Conservation (phyloP, 2,329 filamentous ascomycete species). For the Fusarium luffae region DNA sequence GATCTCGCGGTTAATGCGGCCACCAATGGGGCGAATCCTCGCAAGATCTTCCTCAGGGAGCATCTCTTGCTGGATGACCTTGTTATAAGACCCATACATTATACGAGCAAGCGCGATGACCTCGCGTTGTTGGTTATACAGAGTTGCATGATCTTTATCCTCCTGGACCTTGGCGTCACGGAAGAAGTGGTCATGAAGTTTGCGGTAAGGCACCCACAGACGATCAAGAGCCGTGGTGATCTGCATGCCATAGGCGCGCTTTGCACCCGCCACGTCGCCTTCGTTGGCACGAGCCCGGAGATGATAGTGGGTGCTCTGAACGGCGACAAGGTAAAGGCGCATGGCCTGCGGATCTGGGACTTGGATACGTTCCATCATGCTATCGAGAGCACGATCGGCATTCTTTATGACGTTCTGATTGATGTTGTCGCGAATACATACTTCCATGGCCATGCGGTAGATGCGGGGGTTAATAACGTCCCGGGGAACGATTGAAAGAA, state of each 20-base stretch:
- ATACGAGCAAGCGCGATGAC: conserved; percentile 58
- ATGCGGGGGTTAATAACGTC: conserved; percentile 60
- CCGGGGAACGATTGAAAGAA: conserved; percentile 67
- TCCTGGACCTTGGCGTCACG: conserved; percentile 41
- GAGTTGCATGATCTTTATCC: conserved; percentile 40
- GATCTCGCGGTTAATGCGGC: conserved; percentile 54
- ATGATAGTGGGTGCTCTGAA: conserved; percentile 59
- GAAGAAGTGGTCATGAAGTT: conserved; percentile 53
- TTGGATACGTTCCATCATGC: conserved; percentile 62
- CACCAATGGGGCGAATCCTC: conserved; percentile 49
- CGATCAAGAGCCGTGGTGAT: conserved; percentile 61
- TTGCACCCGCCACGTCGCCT: conserved; percentile 50
- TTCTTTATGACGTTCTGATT: conserved; percentile 76
- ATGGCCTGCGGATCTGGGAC: conserved; percentile 64
- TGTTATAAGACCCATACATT: conserved; percentile 60
- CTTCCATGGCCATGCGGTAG: conserved; percentile 78
- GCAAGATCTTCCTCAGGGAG: conserved; percentile 50
- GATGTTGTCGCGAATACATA: conserved; percentile 79
- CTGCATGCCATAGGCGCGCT: conserved; percentile 61
- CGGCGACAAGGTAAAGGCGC: conserved; percentile 66
- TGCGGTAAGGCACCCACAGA: conserved; percentile 62
- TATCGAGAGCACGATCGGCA: conserved; percentile 71
- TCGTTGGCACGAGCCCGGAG: conserved; percentile 49
- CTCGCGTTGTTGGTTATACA: conserved; percentile 54
- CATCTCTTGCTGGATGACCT: conserved; percentile 56